Evolutionary conservation across 768 basidiomycete species (phyloP).

Genomic region (Paxillus ammoniavirescens): DNA sequence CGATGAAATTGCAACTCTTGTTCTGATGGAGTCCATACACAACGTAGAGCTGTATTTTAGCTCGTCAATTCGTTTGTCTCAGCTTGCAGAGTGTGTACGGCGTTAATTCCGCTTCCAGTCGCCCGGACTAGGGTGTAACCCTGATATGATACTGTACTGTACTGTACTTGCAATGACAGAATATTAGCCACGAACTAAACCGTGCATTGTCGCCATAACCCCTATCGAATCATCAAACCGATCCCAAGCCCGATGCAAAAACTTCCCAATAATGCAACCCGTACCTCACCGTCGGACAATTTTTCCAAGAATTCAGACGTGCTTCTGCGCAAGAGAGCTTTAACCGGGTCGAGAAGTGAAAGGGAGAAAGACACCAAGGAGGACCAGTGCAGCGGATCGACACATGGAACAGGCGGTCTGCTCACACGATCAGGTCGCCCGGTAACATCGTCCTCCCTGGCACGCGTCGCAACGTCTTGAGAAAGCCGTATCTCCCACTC

Average conservation of each 20-base stretch:
- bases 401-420: conserved; percentile 27
- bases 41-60: too few relatives aligned
- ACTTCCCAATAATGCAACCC: conserved; percentile 37
- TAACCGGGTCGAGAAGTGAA: conserved; percentile 54
- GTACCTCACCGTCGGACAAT: conserved; percentile 27
- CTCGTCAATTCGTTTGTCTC: background rate
- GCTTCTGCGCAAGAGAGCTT: conserved; percentile 23
- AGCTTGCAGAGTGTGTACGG: too few relatives aligned
- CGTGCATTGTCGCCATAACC: too few relatives aligned
- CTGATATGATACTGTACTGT: background rate
- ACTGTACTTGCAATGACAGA: background rate
- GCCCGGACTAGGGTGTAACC: background rate
- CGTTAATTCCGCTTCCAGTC: too few relatives aligned
- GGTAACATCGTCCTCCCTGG: conserved; percentile 39
- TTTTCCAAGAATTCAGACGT: conserved; percentile 23
- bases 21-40: too few relatives aligned
- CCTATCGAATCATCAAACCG: conserved; percentile 35
- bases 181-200: background rate
- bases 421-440: conserved; percentile 12
- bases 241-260: conserved; percentile 47
- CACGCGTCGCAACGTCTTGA: conserved; percentile 52
- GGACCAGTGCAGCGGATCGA: conserved; percentile 68
- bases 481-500: conserved; percentile 65
- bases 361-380: conserved; percentile 60
- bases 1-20: too few relatives aligned